Evolutionary conservation across 768 basidiomycete genomes (phyloP).

Genomic region (Tubosaeta brunneosetosa): DNA sequence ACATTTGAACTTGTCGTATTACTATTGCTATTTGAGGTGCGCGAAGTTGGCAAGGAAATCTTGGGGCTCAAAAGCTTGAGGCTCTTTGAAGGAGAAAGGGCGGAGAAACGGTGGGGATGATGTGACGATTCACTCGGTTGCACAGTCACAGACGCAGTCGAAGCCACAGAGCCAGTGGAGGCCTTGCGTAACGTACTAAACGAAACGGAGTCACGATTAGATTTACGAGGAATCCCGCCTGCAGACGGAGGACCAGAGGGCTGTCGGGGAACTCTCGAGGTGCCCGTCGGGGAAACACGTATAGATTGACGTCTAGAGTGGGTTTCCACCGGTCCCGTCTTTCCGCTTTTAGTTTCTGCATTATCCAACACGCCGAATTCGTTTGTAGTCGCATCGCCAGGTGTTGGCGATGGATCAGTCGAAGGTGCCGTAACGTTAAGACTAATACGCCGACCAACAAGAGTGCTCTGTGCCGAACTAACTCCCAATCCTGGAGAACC

Average conservation of each 20-base stretch:
- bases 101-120: conserved; percentile 67
- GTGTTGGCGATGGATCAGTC: conserved; percentile 59
- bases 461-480: conserved; percentile 45
- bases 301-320: conserved; percentile 50
- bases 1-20: conserved; percentile 35
- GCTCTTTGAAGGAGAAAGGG: conserved; percentile 79
- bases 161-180: conserved; percentile 76
- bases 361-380: conserved; percentile 82
- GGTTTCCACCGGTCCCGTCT: conserved; percentile 31
- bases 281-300: conserved; percentile 58
- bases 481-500: conserved; percentile 67
- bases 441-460: conserved; percentile 62
- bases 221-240: conserved; percentile 54
- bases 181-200: conserved; percentile 76
- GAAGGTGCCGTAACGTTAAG: conserved; percentile 55
- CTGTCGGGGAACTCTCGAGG: conserved; percentile 66
- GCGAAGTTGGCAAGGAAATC: conserved; percentile 55
- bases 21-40: conserved; percentile 42
- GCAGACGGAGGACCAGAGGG: conserved; percentile 43
- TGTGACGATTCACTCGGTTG: conserved; percentile 37
- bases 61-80: conserved; percentile 80
- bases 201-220: conserved; percentile 75
- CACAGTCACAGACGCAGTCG: conserved; percentile 51
- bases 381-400: conserved; percentile 43
- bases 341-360: conserved; percentile 46